Conservation (phyloP, 2,329 filamentous ascomycete genomes). For the Exophiala sideris region DNA sequence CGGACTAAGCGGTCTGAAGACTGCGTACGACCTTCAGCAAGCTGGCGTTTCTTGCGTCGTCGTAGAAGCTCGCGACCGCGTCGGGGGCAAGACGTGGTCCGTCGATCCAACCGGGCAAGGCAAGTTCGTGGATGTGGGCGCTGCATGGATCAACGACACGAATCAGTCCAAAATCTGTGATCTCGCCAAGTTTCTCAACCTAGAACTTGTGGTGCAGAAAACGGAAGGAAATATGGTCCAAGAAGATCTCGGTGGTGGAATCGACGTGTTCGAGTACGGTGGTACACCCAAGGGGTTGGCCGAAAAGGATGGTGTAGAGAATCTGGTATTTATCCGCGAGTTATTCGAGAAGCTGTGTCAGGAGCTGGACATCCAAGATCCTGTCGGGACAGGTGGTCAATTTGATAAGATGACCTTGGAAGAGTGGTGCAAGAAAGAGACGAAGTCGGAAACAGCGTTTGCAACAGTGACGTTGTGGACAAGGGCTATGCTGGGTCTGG, state of each 20-base stretch:
- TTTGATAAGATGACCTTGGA: slow-evolving; percentile 41
- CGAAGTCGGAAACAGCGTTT: slow-evolving; percentile 33
- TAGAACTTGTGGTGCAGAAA: slow-evolving; percentile 50
- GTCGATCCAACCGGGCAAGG: slow-evolving; percentile 28
- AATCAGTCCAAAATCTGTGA: slow-evolving; percentile 49
- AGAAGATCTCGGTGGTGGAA: slow-evolving; percentile 33
- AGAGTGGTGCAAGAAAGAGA: slow-evolving; percentile 35
- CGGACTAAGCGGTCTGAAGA: slow-evolving; percentile 39
- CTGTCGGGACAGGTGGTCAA: slow-evolving; percentile 15
- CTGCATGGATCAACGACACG: slow-evolving; percentile 59
- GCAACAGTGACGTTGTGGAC: slow-evolving; percentile 46
- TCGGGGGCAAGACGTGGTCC: slow-evolving; percentile 42
- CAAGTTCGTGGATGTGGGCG: slow-evolving; percentile 50
- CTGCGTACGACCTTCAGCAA: slow-evolving; percentile 33
- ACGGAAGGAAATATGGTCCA: slow-evolving; percentile 45
- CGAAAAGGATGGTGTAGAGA: slow-evolving; percentile 18
- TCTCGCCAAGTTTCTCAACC: slow-evolving; percentile 32
- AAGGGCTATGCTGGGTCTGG: slow-evolving; percentile 50
- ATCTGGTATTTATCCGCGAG: slow-evolving; percentile 36
- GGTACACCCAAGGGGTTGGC: slow-evolving; percentile 14
- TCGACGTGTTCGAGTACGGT: slow-evolving; percentile 25
- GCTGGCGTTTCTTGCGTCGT: slow-evolving; percentile 36
- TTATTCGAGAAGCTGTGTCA: slow-evolving; percentile 41
- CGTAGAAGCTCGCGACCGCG: slow-evolving; percentile 43
- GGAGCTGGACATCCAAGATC: slow-evolving; percentile 30